Conservation (phyloP, 2,329 filamentous ascomycete species). For the Talaromyces piceae region DNA sequence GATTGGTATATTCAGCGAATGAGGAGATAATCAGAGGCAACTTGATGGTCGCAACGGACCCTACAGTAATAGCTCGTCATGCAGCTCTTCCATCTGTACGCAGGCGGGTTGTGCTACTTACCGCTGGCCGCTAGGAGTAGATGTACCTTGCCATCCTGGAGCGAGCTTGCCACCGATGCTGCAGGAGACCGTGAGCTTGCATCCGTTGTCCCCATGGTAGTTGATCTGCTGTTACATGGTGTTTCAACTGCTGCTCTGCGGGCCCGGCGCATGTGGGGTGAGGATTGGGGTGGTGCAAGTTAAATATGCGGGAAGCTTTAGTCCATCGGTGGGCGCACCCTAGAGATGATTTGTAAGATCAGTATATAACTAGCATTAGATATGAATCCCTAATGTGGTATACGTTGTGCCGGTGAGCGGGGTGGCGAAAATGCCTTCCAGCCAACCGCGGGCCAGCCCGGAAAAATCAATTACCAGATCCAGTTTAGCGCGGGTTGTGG, state of each 20-base stretch:
- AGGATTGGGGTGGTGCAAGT: not conserved
- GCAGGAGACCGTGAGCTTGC: not conserved
- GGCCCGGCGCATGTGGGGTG: not conserved
- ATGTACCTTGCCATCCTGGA: slow-evolving; percentile 1
- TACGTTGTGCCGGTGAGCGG: too few species aligned
- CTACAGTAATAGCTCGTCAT: not conserved
- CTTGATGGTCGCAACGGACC: slow-evolving; percentile 86
- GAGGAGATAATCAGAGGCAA: slow-evolving; percentile 55
- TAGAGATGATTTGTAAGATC: not conserved
- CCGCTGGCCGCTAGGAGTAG: slow-evolving; percentile 2
- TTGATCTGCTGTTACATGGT: not conserved
- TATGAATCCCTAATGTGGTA: not conserved
- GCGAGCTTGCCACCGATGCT: not conserved
- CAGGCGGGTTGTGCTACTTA: not conserved
- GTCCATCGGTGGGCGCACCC: not conserved
- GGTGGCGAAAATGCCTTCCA: too few species aligned
- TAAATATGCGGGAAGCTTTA: not conserved
- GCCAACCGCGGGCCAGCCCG: too few species aligned
- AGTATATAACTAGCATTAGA: not conserved
- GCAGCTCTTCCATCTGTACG: not conserved
- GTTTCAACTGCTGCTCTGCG: not conserved
- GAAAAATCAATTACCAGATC: too few species aligned
- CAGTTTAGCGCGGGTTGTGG: too few species aligned
- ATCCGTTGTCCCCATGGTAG: not conserved
- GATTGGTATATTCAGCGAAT: slow-evolving; percentile 36